A percentile compares a stretch with the other conserved stretches of the same genome.
Evolutionary conservation across 2,329 filamentous ascomycete genomes (phyloP).

Genomic region (Passalora sequoiae): DNA sequence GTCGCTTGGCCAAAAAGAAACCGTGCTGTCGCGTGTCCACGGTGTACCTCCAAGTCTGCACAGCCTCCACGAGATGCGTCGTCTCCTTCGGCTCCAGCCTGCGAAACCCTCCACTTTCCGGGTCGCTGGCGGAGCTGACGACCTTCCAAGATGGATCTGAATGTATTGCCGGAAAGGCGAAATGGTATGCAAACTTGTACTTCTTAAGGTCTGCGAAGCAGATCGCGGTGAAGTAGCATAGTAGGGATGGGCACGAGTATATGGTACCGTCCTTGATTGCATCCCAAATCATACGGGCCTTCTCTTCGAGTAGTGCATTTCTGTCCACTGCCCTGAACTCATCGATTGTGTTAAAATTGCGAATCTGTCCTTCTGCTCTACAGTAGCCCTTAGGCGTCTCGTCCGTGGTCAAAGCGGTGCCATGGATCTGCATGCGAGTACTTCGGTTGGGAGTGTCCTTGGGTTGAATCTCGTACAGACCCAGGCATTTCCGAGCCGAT

Average conservation of each 20-base stretch:
- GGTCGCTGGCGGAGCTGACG: conserved; percentile 32
- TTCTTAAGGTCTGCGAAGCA: conserved; percentile 96
- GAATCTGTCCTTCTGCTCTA: conserved; percentile 87
- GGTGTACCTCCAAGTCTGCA: conserved; percentile 81
- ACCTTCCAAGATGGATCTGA: conserved; percentile 79
- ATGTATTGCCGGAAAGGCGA: conserved; percentile 88
- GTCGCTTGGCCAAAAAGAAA: conserved; percentile 89
- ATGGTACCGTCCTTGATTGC: conserved; percentile 95
- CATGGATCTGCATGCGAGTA: conserved; percentile 84
- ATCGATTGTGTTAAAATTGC: conserved; percentile 93
- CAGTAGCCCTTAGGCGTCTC: conserved; percentile 69
- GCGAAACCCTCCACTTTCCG: conserved; percentile 41
- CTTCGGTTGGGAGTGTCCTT: conserved; percentile 67
- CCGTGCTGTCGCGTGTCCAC: conserved; percentile 81
- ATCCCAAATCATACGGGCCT: conserved; percentile 90
- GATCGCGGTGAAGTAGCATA: conserved; percentile 81
- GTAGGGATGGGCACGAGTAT: conserved; percentile 85
- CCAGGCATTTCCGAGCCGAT: conserved; percentile 78
- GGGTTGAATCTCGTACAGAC: conserved; percentile 79
- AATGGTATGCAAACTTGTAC: conserved; percentile 97
- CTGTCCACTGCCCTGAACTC: conserved; percentile 86
- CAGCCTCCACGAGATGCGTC: conserved; percentile 69
- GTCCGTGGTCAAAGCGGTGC: conserved; percentile 75
- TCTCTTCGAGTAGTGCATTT: conserved; percentile 66
- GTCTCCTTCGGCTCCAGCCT: conserved; percentile 64